Conservation (phyloP, 495 filamentous ascomycete genomes). For the Tetracladium setigerum region DNA sequence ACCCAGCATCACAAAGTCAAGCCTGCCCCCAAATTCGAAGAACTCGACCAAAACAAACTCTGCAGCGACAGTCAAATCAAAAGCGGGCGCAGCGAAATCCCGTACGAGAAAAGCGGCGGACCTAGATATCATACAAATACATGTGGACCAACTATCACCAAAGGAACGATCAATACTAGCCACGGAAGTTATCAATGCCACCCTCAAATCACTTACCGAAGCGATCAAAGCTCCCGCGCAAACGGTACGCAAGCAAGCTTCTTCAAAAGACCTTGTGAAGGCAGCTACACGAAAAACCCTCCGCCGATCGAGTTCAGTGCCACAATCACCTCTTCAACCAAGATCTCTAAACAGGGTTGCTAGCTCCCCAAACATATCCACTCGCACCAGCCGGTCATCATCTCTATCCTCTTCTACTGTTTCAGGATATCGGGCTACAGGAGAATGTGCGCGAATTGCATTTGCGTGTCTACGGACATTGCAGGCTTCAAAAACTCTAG, state of each 20-base stretch:
- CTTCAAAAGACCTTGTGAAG: constrained; percentile 26
- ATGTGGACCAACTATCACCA: constrained; percentile 34
- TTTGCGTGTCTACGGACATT: constrained; percentile 61
- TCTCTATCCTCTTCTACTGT: constrained; percentile 26
- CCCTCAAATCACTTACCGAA: constrained; percentile 65
- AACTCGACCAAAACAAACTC: constrained; percentile 16
- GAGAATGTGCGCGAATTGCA: constrained; percentile 70
- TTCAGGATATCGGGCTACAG: constrained; percentile 36
- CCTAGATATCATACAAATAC: constrained; percentile 7
- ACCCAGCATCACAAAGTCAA: background rate
- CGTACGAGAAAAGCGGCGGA: constrained; percentile 23
- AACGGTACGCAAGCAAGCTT: constrained; percentile 17
- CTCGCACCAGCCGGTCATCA: constrained; percentile 24
- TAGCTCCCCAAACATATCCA: constrained; percentile 33
- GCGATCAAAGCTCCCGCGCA: constrained; percentile 47
- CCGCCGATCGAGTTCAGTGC: constrained; percentile 37
- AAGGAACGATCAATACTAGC: constrained; percentile 65
- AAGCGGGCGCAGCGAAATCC: constrained; percentile 27
- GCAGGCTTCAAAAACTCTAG: constrained; percentile 34
- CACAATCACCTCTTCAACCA: constrained; percentile 42
- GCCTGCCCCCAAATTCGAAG: background rate
- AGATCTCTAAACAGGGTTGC: constrained; percentile 44
- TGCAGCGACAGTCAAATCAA: constrained; percentile 25
- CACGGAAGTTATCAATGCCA: constrained; percentile 73
- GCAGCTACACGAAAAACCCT: constrained; percentile 27